A percentile compares a stretch with the other conserved stretches of the same genome.
Evolutionary conservation across 2,329 filamentous ascomycete genomes (phyloP).

Genomic region (Cordyceps farinosa): DNA sequence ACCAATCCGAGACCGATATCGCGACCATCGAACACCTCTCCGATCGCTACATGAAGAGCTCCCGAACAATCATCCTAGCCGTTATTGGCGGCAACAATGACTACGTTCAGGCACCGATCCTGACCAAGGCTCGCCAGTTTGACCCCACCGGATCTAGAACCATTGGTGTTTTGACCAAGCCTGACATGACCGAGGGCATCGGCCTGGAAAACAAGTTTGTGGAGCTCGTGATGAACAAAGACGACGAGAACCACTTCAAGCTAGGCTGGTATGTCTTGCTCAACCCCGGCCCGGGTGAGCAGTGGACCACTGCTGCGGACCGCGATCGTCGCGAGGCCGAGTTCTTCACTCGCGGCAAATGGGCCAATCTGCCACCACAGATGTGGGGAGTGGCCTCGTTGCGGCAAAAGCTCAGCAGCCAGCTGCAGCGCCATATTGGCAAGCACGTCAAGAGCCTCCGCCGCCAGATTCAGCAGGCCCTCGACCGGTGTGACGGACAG

Average conservation of each 20-base stretch:
- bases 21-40: conserved; percentile 49
- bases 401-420: conserved; percentile 46
- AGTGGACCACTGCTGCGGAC: conserved; percentile 41
- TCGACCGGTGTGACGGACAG: conserved; percentile 47
- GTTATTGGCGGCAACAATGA: conserved; percentile 55
- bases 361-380: conserved; percentile 43
- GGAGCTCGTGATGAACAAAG: conserved; percentile 49
- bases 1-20: conserved; percentile 52
- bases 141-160: conserved; percentile 47
- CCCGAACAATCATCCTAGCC: conserved; percentile 52
- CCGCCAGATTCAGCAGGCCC: conserved; percentile 47
- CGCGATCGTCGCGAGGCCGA: conserved; percentile 42
- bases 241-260: conserved; percentile 47
- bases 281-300: conserved; percentile 46
- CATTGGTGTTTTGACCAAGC: conserved; percentile 51
- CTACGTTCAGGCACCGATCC: conserved; percentile 50
- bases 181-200: conserved; percentile 50
- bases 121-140: conserved; percentile 48
- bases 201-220: conserved; percentile 53
- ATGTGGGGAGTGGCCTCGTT: conserved; percentile 47
- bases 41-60: conserved; percentile 53
- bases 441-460: conserved; percentile 49
- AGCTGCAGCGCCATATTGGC: conserved; percentile 50
- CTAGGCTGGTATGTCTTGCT: conserved; percentile 51
- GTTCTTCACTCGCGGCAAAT: conserved; percentile 49